A percentile compares a stretch with the other conserved stretches of the same genome.
Evolutionary conservation across 257 asterid species (phyloP).

Genomic region (Przewalskia tangutica): DNA sequence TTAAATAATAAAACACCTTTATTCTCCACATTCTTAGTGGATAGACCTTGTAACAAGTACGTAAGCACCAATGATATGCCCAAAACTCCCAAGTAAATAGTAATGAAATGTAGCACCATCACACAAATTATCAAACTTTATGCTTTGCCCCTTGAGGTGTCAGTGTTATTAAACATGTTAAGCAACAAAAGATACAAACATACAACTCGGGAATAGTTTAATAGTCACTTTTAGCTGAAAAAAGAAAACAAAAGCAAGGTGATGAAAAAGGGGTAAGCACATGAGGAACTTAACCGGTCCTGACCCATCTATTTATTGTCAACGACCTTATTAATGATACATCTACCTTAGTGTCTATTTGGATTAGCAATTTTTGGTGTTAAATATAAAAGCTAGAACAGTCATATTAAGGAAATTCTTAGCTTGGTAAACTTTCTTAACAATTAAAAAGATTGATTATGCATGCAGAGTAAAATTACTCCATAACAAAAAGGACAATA

Average conservation of each 20-base stretch:
- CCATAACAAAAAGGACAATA: neutral
- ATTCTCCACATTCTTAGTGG: slow-evolving; percentile 27
- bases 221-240: slow-evolving; percentile 2
- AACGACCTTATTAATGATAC: slow-evolving; percentile 1
- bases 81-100: slow-evolving; percentile 12
- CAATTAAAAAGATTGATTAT: neutral
- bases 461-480: neutral
- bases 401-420: neutral
- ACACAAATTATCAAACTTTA: slow-evolving; percentile 11
- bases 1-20: slow-evolving; percentile 19
- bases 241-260: slow-evolving; percentile 8
- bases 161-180: slow-evolving; percentile 7
- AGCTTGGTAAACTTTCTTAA: neutral
- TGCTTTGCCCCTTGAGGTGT: slow-evolving; percentile 23
- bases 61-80: slow-evolving; percentile 26
- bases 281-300: slow-evolving; percentile 13
- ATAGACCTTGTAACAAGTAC: slow-evolving; percentile 19
- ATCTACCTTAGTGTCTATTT: neutral
- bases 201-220: neutral
- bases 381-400: neutral
- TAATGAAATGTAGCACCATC: slow-evolving; percentile 22
- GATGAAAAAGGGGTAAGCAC: slow-evolving; percentile 13
- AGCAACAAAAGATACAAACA: slow-evolving; percentile 2
- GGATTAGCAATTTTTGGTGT: neutral
- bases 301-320: neutral